Evolutionary conservation across 257 asterid species (phyloP).

Genomic region (Salvia hispanica): DNA sequence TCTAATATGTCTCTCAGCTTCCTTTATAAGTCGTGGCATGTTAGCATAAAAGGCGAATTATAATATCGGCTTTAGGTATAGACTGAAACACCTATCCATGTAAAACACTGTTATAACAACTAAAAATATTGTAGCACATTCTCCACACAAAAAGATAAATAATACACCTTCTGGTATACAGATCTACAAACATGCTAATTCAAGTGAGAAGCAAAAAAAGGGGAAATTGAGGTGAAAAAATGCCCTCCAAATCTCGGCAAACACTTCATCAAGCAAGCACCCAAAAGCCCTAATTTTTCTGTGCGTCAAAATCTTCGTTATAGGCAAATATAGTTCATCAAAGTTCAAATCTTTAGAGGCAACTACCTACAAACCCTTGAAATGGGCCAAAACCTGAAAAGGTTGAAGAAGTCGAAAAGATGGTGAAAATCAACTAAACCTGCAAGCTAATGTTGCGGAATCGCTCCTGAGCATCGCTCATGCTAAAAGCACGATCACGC

Average conservation of each 20-base stretch:
- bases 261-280: no score
- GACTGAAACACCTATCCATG: no score
- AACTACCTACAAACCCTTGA: conserved; percentile 8
- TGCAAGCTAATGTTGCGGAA: conserved; percentile 87
- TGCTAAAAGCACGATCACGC: conserved; percentile 83
- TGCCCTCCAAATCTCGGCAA: no score
- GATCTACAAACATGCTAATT: conserved; percentile 28
- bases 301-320: neutral
- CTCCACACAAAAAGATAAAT: neutral
- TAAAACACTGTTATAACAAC: no score
- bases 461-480: conserved; percentile 94
- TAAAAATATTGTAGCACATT: conserved; percentile 10
- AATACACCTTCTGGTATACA: conserved; percentile 13
- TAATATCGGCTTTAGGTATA: no score
- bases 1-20: neutral
- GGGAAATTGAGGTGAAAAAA: no score
- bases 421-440: conserved; percentile 45
- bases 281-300: conserved; percentile 26
- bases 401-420: neutral
- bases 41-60: no score
- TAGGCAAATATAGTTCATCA: conserved; percentile 1
- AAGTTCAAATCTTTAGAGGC: conserved; percentile 27
- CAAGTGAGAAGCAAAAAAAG: conserved; percentile 18
- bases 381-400: conserved; percentile 2
- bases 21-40: neutral